A percentile compares a stretch with the other conserved stretches of the same genome.
Conservation (phyloP, 2,329 filamentous ascomycete genomes). For the Rutstroemia sp. region DNA sequence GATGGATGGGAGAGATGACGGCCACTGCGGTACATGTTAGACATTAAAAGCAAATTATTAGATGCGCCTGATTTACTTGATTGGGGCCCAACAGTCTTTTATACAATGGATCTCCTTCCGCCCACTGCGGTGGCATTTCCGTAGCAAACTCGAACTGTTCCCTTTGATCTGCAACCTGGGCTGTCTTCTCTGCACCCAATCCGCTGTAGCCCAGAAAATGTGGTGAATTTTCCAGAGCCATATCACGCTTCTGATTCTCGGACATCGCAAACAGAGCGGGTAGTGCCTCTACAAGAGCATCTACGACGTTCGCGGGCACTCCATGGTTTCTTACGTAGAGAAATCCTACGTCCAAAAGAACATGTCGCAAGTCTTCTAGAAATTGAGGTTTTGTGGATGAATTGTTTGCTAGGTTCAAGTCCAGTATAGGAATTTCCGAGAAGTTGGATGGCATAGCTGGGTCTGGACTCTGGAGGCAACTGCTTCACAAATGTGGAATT, state of each 20-base stretch:
- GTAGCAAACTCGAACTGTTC: constrained; percentile 9
- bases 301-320: neutral
- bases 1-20: neutral
- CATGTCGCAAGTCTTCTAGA: constrained; percentile 1
- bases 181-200: constrained; percentile 3
- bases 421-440: neutral
- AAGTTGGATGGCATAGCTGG: constrained; percentile 5
- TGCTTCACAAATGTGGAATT: neutral
- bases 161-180: constrained; percentile 1
- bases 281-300: neutral
- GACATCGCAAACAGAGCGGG: neutral
- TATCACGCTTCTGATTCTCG: neutral
- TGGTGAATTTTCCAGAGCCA: constrained; percentile 1
- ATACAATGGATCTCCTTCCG: constrained; percentile 5
- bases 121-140: neutral
- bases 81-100: constrained; percentile 1
- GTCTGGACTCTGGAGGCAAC: neutral
- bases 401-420: neutral
- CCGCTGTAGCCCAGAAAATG: constrained; percentile 4
- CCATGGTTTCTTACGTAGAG: constrained; percentile 4
- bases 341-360: constrained; percentile 2
- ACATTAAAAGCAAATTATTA: neutral
- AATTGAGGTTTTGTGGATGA: neutral
- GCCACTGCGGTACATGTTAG: neutral
- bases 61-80: neutral